These are phyloP conservation scores for Yarrowia sp. DNA, from an alignment of 805 yeast genomes.

Conservation along the genomic window DNA sequence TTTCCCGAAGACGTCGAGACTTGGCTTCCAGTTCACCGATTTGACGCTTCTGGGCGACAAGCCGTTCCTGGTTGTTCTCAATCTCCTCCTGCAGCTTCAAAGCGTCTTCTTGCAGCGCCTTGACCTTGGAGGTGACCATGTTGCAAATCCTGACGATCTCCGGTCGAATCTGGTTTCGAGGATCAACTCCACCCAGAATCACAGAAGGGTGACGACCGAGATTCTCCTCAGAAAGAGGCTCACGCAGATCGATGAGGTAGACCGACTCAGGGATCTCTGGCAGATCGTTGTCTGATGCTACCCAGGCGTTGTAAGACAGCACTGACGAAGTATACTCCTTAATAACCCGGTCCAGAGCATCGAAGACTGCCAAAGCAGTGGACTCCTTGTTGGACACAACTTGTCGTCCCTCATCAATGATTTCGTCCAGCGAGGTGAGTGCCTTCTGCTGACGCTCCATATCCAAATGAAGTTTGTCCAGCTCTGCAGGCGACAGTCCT, in stretches of 20 bases:
- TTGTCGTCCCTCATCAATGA: slow-evolving; percentile 49
- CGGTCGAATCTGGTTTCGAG: slow-evolving; percentile 41
- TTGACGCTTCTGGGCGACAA: slow-evolving; percentile 14
- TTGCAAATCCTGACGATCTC: slow-evolving; percentile 48
- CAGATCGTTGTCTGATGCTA: slow-evolving; percentile 6
- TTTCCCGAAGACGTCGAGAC: slow-evolving; percentile 15
- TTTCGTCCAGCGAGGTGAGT: slow-evolving; percentile 48
- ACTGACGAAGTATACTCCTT: slow-evolving; percentile 54
- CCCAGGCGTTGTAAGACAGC: slow-evolving; percentile 15
- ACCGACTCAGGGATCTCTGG: slow-evolving; percentile 22
- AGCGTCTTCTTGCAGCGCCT: slow-evolving; percentile 54
- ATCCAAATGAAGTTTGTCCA: slow-evolving; percentile 62
- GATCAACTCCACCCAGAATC: slow-evolving; percentile 42
- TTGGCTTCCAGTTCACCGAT: slow-evolving; percentile 15
- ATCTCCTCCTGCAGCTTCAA: slow-evolving; percentile 57
- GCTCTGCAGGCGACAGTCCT: slow-evolving; percentile 60
- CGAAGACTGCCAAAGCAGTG: slow-evolving; percentile 50
- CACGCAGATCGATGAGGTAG: slow-evolving; percentile 46
- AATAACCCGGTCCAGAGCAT: slow-evolving; percentile 51
- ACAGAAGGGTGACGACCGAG: slow-evolving; percentile 49
- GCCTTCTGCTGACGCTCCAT: slow-evolving; percentile 56
- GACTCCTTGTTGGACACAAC: slow-evolving; percentile 50
- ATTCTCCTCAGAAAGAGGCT: slow-evolving; percentile 44
- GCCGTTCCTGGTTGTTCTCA: slow-evolving; percentile 42
- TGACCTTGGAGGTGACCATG: slow-evolving; percentile 47